A percentile compares a stretch with the other conserved stretches of the same genome.
Evolutionary conservation across 2,329 filamentous ascomycete species (phyloP).

Genomic region (Talaromyces sp.): DNA sequence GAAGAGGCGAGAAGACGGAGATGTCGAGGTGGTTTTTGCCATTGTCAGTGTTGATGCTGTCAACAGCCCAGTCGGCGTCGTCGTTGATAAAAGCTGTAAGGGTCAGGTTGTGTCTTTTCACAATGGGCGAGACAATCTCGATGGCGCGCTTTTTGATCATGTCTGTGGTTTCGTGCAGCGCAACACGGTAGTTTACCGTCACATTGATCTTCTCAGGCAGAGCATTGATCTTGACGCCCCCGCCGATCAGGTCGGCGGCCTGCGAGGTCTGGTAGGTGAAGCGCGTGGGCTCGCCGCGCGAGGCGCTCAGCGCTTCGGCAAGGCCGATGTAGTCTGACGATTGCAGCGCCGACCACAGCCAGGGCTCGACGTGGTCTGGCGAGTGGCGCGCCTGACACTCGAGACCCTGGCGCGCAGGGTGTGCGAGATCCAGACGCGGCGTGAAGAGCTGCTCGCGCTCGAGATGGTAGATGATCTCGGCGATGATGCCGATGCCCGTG

Average conservation of each 20-base stretch:
- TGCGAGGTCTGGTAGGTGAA: constrained; percentile 55
- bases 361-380: constrained; percentile 39
- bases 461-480: constrained; percentile 60
- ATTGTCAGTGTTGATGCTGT: neutral
- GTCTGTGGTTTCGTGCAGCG: constrained; percentile 47
- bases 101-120: constrained; percentile 36
- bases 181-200: constrained; percentile 53
- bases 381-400: constrained; percentile 55
- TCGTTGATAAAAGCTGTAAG: constrained; percentile 41
- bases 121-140: constrained; percentile 41
- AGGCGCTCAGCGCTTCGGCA: constrained; percentile 28
- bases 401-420: constrained; percentile 52
- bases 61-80: neutral
- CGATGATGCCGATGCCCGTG: constrained; percentile 63
- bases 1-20: constrained; percentile 22
- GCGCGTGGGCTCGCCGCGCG: constrained; percentile 35
- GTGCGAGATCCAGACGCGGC: constrained; percentile 45
- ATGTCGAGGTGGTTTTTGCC: constrained; percentile 24
- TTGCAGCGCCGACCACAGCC: constrained; percentile 39
- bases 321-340: constrained; percentile 40
- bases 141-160: constrained; percentile 43
- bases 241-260: constrained; percentile 49
- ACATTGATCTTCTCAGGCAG: constrained; percentile 50
- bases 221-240: constrained; percentile 55
- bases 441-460: constrained; percentile 51